A percentile compares a stretch with the other conserved stretches of the same genome.
These are phyloP conservation scores for Pouteria glomerata DNA, from an alignment of 148 eudicot species.

Conservation along the genomic window DNA sequence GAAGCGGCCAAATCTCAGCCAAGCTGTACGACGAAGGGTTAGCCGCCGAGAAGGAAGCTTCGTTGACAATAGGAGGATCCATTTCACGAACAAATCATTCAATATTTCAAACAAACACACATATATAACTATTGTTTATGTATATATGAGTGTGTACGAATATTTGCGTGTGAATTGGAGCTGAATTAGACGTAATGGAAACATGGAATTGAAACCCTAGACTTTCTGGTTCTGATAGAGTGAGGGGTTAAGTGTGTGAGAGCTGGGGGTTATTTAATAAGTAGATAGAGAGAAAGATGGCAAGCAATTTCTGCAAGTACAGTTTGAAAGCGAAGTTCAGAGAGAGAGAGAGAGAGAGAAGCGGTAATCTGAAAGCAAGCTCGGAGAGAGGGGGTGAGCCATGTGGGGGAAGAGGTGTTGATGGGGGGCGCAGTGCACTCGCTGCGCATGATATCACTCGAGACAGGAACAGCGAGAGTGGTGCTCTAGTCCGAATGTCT, in stretches of 20 bases:
- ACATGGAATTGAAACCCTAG: slow-evolving; percentile 1
- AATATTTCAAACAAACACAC: not conserved
- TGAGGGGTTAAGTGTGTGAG: not conserved
- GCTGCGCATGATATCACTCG: slow-evolving; percentile 19
- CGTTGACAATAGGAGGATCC: slow-evolving; percentile 88
- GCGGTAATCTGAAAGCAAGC: not conserved
- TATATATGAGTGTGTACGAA: not conserved
- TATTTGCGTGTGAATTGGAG: not conserved
- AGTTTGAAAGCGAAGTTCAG: not conserved
- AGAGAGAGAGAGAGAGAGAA: slow-evolving; percentile 1
- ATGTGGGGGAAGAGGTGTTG: not conserved
- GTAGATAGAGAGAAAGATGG: not conserved
- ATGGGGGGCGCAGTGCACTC: slow-evolving; percentile 18
- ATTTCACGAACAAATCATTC: slow-evolving; percentile 30
- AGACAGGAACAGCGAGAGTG: too few relatives aligned
- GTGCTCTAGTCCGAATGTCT: too few relatives aligned
- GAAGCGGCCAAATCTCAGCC: too few relatives aligned
- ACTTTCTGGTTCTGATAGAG: not conserved
- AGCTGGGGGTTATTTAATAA: not conserved
- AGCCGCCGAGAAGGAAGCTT: slow-evolving; percentile 61
- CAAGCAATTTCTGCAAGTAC: not conserved
- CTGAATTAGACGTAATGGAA: not conserved
- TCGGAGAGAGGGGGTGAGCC: slow-evolving; percentile 7
- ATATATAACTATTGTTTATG: not conserved
- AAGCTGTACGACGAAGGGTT: slow-evolving; percentile 66